These are phyloP conservation scores for Solanum piurae DNA, from an alignment of 257 asterid species.

Conservation along the genomic window DNA sequence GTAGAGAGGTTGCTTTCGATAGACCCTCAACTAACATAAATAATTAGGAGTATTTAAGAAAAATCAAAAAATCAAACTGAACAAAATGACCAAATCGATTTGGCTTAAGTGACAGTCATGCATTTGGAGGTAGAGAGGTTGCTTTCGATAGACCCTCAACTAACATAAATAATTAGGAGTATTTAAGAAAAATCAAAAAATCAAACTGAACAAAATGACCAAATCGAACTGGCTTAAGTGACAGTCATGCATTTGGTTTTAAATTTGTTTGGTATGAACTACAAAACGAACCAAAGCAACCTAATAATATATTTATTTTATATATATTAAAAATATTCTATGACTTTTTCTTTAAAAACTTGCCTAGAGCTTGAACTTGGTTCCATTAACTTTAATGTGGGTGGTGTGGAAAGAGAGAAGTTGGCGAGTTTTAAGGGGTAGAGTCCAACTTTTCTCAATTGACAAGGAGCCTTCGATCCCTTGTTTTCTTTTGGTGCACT, in stretches of 20 bases:
- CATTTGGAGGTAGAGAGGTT: too few species aligned
- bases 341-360: neutral
- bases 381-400: neutral
- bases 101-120: too few species aligned
- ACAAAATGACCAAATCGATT: too few species aligned
- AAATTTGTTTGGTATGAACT: neutral
- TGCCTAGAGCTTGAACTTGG: neutral
- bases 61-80: too few species aligned
- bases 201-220: neutral
- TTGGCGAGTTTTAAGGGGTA: neutral
- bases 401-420: neutral
- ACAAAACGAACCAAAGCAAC: neutral
- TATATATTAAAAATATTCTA: neutral
- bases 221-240: neutral
- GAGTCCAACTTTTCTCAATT: neutral
- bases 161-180: neutral
- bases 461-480: neutral
- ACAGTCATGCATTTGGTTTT: neutral
- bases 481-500: neutral
- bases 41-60: too few species aligned
- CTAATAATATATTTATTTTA: neutral
- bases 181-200: neutral
- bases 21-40: too few species aligned
- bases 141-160: neutral
- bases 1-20: too few species aligned